These are phyloP conservation scores for Candida gorgasii DNA, from an alignment of 805 yeast species.

Conservation along the genomic window DNA sequence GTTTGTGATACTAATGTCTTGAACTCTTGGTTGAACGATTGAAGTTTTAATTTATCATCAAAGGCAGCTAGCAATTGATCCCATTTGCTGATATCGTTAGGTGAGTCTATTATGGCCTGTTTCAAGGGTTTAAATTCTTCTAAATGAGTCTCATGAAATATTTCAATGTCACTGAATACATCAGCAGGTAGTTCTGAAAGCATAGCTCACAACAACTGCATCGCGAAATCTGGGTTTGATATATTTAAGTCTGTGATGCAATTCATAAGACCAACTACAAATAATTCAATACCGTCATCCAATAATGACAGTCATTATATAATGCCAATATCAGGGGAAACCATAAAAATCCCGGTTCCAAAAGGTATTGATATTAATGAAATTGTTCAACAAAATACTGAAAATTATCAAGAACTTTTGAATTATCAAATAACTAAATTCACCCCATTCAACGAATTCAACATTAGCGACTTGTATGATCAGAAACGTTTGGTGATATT, in stretches of 20 bases:
- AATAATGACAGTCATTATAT: conserved; percentile 3
- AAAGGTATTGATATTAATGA: conserved; percentile 17
- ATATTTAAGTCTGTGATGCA: no score
- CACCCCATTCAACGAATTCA: conserved; percentile 4
- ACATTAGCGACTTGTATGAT: conserved; percentile 13
- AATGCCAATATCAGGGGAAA: conserved; percentile 8
- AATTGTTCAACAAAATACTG: conserved; percentile 17
- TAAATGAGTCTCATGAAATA: conserved; percentile 1
- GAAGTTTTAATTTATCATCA: conserved; percentile 19
- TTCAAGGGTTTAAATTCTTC: conserved; percentile 13
- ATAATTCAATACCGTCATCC: not conserved
- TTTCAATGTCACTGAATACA: conserved; percentile 9
- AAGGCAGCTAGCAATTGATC: conserved; percentile 35
- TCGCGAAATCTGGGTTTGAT: no score
- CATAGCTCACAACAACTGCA: no score
- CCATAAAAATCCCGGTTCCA: conserved; percentile 19
- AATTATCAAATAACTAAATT: conserved; percentile 1
- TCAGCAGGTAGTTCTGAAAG: conserved; percentile 6
- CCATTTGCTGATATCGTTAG: conserved; percentile 40
- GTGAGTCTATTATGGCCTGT: conserved; percentile 16
- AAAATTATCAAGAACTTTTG: conserved; percentile 10
- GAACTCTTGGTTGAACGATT: conserved; percentile 18
- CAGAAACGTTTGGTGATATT: conserved; percentile 34
- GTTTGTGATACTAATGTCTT: conserved; percentile 17
- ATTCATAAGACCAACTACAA: conserved; percentile 3